These are phyloP conservation scores for Alternaria angustiovoidea DNA, from an alignment of 2,329 filamentous ascomycete species.

Conservation along the genomic window DNA sequence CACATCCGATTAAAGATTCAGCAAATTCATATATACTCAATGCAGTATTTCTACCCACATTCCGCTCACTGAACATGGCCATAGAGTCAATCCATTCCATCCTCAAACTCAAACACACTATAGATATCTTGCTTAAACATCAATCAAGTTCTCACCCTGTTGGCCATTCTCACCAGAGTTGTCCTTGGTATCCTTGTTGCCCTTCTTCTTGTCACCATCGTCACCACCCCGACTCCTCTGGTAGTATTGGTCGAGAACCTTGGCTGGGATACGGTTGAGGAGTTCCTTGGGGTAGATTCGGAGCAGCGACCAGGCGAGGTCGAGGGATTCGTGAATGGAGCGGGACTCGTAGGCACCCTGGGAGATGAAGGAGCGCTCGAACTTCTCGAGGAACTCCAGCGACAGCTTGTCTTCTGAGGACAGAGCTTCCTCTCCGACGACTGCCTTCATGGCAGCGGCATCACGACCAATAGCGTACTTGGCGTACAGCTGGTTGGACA, in stretches of 20 bases:
- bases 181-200: conserved; percentile 53
- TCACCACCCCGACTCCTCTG: conserved; percentile 51
- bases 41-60: conserved; percentile 24
- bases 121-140: conserved; percentile 38
- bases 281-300: conserved; percentile 98
- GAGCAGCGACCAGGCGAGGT: conserved; percentile 94
- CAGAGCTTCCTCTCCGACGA: conserved; percentile 96
- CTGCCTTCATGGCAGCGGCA: conserved; percentile 98
- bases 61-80: conserved; percentile 21
- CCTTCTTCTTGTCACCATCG: conserved; percentile 51
- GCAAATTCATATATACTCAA: conserved; percentile 33
- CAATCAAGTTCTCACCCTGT: conserved; percentile 51
- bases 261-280: conserved; percentile 78
- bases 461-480: conserved; percentile 99
- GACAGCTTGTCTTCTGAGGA: conserved; percentile 97
- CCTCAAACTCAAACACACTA: conserved; percentile 6
- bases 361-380: conserved; percentile 92
- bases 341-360: conserved; percentile 94
- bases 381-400: conserved; percentile 97
- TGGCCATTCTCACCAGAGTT: conserved; percentile 45
- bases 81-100: conserved; percentile 7
- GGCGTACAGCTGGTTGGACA: conserved; percentile 99
- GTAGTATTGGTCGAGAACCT: conserved; percentile 62
- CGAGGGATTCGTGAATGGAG: conserved; percentile 90
- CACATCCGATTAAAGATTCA: background rate